These are phyloP conservation scores for Excoecaria cochinchinensis DNA, from an alignment of 345 rosid genomes.

Conservation along the genomic window DNA sequence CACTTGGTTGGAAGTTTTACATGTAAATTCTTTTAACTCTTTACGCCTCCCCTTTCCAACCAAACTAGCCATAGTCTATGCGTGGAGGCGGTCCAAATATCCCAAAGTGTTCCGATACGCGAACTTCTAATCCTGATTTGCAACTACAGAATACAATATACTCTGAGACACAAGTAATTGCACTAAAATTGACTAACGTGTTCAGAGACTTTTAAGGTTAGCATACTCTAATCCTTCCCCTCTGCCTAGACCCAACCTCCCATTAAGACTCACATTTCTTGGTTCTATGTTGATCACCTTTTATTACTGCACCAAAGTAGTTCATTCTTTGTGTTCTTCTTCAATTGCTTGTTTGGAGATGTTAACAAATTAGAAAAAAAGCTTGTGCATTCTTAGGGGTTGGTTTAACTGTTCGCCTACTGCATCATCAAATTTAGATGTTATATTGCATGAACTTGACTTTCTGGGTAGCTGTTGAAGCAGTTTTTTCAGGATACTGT, in stretches of 20 bases:
- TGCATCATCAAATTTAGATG: neutral
- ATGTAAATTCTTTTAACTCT: neutral
- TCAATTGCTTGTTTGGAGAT: neutral
- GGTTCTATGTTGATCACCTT: neutral
- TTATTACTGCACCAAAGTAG: neutral
- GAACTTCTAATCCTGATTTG: neutral
- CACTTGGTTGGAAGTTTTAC: neutral
- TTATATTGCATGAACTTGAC: neutral
- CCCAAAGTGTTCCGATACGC: neutral
- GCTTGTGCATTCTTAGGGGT: neutral
- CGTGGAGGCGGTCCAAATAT: neutral
- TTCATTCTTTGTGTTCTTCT: neutral
- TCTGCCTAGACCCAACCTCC: neutral
- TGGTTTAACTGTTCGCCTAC: neutral
- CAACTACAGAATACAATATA: neutral
- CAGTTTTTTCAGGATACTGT: neutral
- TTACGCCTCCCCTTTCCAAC: neutral
- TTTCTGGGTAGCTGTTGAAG: conserved; percentile 3
- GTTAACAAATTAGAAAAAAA: neutral
- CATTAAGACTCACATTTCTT: neutral
- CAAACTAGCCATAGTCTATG: neutral
- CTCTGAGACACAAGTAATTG: neutral
- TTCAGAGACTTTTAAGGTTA: neutral
- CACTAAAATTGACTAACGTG: neutral
- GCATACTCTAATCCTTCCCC: neutral